A percentile compares a stretch with the other conserved stretches of the same genome.
Evolutionary conservation across 2,329 filamentous ascomycete genomes (phyloP).

Genomic region (Trichoderma asperellum): DNA sequence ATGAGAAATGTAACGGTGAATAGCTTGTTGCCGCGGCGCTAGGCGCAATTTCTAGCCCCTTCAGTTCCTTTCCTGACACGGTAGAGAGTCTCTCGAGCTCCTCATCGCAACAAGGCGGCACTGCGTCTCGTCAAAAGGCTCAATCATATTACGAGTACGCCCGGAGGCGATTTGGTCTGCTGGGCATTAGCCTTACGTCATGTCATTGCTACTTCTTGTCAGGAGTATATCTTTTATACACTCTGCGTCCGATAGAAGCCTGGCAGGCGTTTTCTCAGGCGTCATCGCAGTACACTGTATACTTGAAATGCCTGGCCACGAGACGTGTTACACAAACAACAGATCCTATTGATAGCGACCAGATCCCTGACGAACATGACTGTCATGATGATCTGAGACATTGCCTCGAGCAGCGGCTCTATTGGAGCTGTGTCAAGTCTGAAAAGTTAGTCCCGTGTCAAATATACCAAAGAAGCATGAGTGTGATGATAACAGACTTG

Average conservation of each 20-base stretch:
- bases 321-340: background rate
- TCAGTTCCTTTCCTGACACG: background rate
- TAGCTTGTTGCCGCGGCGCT: background rate
- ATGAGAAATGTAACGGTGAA: background rate
- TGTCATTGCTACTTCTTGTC: background rate
- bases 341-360: background rate
- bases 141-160: background rate
- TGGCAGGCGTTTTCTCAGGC: background rate
- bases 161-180: background rate
- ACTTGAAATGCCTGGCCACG: background rate
- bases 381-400: background rate
- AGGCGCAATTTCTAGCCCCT: background rate
- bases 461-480: background rate
- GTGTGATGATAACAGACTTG: background rate
- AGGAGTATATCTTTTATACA: background rate
- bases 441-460: background rate
- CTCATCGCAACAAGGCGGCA: background rate
- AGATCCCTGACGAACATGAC: background rate
- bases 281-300: background rate
- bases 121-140: background rate
- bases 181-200: background rate
- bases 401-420: conserved; percentile 6
- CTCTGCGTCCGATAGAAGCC: background rate
- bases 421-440: conserved; percentile 11
- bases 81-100: background rate